These are phyloP conservation scores for Fusarium verticillioides DNA, from an alignment of 2,329 filamentous ascomycete species.

Conservation along the genomic window DNA sequence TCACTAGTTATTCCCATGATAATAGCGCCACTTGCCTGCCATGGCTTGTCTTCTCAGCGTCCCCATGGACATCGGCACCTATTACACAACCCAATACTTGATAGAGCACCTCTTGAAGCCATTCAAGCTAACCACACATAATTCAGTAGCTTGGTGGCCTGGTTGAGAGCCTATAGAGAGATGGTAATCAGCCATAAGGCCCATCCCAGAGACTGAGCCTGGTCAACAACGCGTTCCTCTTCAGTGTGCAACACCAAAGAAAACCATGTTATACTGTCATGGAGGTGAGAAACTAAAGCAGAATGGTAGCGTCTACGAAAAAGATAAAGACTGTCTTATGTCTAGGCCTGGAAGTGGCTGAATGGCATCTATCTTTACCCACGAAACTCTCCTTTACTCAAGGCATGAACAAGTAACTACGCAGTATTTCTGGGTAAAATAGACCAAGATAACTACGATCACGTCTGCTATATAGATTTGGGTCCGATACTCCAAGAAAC, in stretches of 20 bases:
- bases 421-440: neutral
- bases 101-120: neutral
- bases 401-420: too few species aligned
- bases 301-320: too few species aligned
- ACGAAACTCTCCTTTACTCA: neutral
- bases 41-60: neutral
- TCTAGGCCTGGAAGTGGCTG: neutral
- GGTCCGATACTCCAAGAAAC: neutral
- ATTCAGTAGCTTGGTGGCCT: neutral
- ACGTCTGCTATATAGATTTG: too few species aligned
- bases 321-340: neutral
- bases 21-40: neutral
- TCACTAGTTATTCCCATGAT: neutral
- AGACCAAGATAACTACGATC: neutral
- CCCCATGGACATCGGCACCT: neutral
- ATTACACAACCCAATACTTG: neutral
- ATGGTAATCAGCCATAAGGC: too few species aligned
- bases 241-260: neutral
- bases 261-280: neutral
- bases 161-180: too few species aligned
- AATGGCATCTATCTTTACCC: neutral
- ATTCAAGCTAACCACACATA: accelerated
- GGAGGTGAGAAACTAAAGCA: too few species aligned
- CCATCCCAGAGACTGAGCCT: neutral
- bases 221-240: neutral